A percentile compares a stretch with the other conserved stretches of the same genome.
phyloP scores from a whole-genome alignment of 352 stramenopile species.

The Pythium aquatile region DNA sequence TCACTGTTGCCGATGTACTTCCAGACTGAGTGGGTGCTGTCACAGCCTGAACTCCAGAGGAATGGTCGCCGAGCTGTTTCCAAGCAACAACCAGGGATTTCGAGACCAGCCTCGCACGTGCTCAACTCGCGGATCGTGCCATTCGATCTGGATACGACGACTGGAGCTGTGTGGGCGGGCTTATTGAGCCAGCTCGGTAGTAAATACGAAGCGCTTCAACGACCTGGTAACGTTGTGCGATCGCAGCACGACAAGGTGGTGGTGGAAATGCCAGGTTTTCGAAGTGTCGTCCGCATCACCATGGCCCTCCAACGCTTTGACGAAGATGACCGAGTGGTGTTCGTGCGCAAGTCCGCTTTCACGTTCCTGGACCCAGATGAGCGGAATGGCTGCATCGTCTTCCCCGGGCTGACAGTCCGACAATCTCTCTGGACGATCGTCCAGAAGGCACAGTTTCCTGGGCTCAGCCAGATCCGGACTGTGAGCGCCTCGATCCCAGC shows the following conservation, averaged over 20 bases:
- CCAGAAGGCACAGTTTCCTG: not conserved
- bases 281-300: not conserved
- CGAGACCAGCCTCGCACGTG: not conserved
- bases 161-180: constrained; percentile 7
- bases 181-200: not conserved
- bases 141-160: constrained; percentile 2
- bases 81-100: not conserved
- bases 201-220: not conserved
- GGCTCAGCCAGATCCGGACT: not conserved
- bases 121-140: constrained; percentile 10
- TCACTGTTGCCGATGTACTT: not conserved
- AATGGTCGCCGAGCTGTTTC: not conserved
- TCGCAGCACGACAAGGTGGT: not conserved
- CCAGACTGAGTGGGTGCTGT: not conserved
- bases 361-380: not conserved
- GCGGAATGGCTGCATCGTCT: not conserved
- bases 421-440: not conserved
- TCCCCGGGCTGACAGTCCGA: not conserved
- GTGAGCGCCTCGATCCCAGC: not conserved
- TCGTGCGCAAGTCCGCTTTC: not conserved
- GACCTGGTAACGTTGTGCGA: not conserved
- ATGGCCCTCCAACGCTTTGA: not conserved
- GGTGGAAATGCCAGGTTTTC: not conserved
- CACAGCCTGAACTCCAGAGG: not conserved
- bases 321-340: not conserved